These are phyloP conservation scores for Naganishia sp. DNA, from an alignment of 1,284 basidiomycete genomes.

Conservation along the genomic window DNA sequence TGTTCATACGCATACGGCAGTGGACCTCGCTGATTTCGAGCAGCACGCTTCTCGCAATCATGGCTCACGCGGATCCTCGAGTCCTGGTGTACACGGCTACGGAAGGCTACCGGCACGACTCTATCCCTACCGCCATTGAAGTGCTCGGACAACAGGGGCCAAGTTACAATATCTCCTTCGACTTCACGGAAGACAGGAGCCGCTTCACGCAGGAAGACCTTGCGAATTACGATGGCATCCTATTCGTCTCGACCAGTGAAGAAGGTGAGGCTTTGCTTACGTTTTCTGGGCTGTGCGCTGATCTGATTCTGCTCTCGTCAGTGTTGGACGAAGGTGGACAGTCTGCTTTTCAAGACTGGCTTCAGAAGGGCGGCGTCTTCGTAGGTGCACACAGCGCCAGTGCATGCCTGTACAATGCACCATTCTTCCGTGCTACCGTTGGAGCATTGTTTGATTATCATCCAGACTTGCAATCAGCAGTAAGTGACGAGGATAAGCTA, in stretches of 20 bases:
- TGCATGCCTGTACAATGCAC: slow-evolving; percentile 66
- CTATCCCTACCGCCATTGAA: slow-evolving; percentile 68
- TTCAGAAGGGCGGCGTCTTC: slow-evolving; percentile 58
- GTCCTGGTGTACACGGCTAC: slow-evolving; percentile 36
- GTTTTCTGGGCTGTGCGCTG: not conserved
- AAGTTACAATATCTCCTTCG: slow-evolving; percentile 61
- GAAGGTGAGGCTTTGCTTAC: slow-evolving; percentile 55
- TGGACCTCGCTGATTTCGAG: slow-evolving; percentile 1
- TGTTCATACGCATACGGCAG: not conserved
- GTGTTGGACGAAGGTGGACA: slow-evolving; percentile 66
- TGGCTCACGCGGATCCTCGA: slow-evolving; percentile 18
- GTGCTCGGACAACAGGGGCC: slow-evolving; percentile 55
- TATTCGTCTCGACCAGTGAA: slow-evolving; percentile 74
- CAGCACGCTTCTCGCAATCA: slow-evolving; percentile 4
- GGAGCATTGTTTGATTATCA: slow-evolving; percentile 76
- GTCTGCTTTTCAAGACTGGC: slow-evolving; percentile 64
- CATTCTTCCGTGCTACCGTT: slow-evolving; percentile 62
- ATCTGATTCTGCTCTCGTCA: slow-evolving; percentile 39
- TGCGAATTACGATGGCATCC: slow-evolving; percentile 63
- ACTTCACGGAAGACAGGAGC: slow-evolving; percentile 60
- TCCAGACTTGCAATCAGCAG: slow-evolving; percentile 61
- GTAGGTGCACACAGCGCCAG: slow-evolving; percentile 61
- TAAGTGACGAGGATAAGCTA: slow-evolving; percentile 33
- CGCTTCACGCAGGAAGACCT: slow-evolving; percentile 64
- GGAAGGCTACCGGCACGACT: slow-evolving; percentile 65